phyloP scores from a whole-genome alignment of 179 eudicot genomes.

The Camellia oleifera region DNA sequence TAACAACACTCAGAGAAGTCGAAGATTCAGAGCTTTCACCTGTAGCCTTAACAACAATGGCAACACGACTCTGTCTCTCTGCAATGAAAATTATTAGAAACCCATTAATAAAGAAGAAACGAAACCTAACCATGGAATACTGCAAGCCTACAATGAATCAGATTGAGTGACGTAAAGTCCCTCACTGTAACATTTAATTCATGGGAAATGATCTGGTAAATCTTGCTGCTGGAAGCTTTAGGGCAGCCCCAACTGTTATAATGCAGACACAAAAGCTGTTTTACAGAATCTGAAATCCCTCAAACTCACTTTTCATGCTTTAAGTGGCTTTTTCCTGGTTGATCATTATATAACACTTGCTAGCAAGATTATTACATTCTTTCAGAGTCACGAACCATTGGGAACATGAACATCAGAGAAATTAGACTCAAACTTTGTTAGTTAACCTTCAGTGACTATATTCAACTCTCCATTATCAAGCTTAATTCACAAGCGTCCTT shows the following conservation, averaged over 20 bases:
- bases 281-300: not conserved
- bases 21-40: conserved; percentile 83
- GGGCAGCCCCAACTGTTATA: not conserved
- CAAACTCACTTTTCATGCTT: not conserved
- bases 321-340: not conserved
- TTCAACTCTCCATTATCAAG: not conserved
- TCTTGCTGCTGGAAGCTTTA: not conserved
- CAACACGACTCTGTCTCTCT: conserved; percentile 46
- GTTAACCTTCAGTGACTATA: too few relatives aligned
- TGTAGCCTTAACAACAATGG: conserved; percentile 51
- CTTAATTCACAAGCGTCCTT: not conserved
- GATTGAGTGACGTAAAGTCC: not conserved
- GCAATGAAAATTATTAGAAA: conserved; percentile 14
- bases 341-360: not conserved
- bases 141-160: not conserved
- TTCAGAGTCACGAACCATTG: not conserved
- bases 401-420: not conserved
- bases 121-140: conserved; percentile 1
- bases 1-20: conserved; percentile 51
- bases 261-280: not conserved
- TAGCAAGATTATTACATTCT: not conserved
- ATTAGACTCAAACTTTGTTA: not conserved
- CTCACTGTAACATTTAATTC: not conserved
- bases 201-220: not conserved
- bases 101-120: not conserved